Evolutionary conservation across 345 rosid genomes (phyloP).

Genomic region (Euphorbia lathyris): DNA sequence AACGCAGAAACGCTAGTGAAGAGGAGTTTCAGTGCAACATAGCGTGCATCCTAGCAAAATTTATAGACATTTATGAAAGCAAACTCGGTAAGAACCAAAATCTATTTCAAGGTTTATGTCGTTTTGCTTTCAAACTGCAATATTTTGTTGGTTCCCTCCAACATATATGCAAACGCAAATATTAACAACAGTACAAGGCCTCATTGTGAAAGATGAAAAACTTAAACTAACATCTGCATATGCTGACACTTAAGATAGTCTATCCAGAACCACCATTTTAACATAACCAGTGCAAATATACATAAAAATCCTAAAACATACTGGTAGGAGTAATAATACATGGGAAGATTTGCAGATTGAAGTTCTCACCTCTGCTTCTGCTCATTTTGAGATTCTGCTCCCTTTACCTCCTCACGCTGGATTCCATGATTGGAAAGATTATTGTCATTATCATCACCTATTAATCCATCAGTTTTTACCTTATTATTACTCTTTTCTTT

Average conservation of each 20-base stretch:
- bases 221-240: not conserved
- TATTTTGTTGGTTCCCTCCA: no score
- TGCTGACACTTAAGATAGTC: not conserved
- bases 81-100: not conserved
- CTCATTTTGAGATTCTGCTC: constrained; percentile 30
- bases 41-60: no score
- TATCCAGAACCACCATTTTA: not conserved
- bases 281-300: not conserved
- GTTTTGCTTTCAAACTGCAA: no score
- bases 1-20: no score
- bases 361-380: constrained; percentile 39
- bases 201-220: no score
- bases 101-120: not conserved
- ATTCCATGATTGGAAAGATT: constrained; percentile 20
- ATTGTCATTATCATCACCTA: constrained; percentile 21
- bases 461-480: constrained; percentile 20
- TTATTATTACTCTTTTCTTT: constrained; percentile 40
- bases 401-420: constrained; percentile 35
- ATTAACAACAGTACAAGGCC: not conserved
- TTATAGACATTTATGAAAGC: not conserved
- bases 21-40: no score
- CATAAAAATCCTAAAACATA: not conserved
- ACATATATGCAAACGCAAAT: not conserved
- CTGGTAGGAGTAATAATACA: not conserved
- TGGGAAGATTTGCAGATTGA: not conserved